These are phyloP conservation scores for Komagataella ulmi DNA, from an alignment of 805 yeast genomes.

Conservation along the genomic window DNA sequence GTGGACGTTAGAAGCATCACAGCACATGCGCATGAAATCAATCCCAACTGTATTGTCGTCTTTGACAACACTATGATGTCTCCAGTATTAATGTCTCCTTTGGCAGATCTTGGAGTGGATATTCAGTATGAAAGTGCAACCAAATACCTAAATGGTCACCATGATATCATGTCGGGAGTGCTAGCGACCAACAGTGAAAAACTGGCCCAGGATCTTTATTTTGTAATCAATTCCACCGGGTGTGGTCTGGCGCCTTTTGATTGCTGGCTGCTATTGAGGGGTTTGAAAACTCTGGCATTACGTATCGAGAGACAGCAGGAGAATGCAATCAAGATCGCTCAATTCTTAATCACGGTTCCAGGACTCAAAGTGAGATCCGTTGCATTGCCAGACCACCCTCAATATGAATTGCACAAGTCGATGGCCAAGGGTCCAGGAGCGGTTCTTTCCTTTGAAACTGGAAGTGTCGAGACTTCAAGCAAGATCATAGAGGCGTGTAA, in stretches of 20 bases:
- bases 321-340: constrained; percentile 66
- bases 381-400: constrained; percentile 73
- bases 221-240: constrained; percentile 81
- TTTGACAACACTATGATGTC: constrained; percentile 98
- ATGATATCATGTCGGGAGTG: constrained; percentile 93
- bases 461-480: constrained; percentile 50
- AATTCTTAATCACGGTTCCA: constrained; percentile 42
- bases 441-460: constrained; percentile 82
- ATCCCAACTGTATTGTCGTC: constrained; percentile 60
- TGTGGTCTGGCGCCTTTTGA: constrained; percentile 89
- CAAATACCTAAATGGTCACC: constrained; percentile 87
- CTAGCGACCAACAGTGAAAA: constrained; percentile 54
- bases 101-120: constrained; percentile 68
- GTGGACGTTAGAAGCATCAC: constrained; percentile 65
- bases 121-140: constrained; percentile 92
- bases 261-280: constrained; percentile 79
- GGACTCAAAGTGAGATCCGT: constrained; percentile 81
- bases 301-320: constrained; percentile 81
- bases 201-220: constrained; percentile 58
- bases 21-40: constrained; percentile 48
- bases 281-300: constrained; percentile 77
- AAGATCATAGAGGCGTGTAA: constrained; percentile 63
- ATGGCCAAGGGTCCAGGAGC: constrained; percentile 83
- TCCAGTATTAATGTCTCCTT: constrained; percentile 73
- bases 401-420: constrained; percentile 62